Evolutionary conservation across 169 alveolate genomes (phyloP).

Genomic region (Blepharisma undulans): DNA sequence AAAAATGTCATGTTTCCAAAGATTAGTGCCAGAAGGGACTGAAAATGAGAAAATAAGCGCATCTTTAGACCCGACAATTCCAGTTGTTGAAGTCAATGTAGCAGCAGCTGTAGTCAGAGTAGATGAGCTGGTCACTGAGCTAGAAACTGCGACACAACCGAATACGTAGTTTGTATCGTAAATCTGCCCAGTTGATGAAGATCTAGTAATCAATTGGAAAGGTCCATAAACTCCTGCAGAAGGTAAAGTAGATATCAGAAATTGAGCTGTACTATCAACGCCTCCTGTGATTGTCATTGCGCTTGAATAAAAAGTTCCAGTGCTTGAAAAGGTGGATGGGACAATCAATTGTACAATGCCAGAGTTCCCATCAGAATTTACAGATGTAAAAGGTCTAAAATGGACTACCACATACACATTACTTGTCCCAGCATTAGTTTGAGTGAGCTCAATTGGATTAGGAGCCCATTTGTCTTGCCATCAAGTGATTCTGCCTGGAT

Average conservation of each 20-base stretch:
- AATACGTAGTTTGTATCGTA: not conserved
- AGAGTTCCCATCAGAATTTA: not conserved
- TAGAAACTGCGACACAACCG: not conserved
- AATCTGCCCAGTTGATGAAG: not conserved
- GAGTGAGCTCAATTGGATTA: conserved; percentile 14
- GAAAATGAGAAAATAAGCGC: not conserved
- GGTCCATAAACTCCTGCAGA: conserved; percentile 26
- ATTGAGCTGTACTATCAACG: not conserved
- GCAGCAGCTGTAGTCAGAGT: not conserved
- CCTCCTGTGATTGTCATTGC: not conserved
- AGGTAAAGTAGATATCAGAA: not conserved
- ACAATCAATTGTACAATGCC: not conserved
- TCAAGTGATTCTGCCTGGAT: not conserved
- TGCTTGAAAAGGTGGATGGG: not conserved
- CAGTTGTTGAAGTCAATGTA: not conserved
- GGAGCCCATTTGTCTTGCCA: not conserved
- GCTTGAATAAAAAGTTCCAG: not conserved
- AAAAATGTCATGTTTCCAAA: conserved; percentile 28
- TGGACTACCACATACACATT: not conserved
- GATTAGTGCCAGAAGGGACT: not conserved
- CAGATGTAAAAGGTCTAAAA: not conserved
- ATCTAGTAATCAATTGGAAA: not conserved
- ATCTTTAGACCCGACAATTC: not conserved
- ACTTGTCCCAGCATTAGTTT: not conserved
- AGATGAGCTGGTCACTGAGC: not conserved